Conservation (phyloP, 2,329 filamentous ascomycete species). For the Claviceps capensis region DNA sequence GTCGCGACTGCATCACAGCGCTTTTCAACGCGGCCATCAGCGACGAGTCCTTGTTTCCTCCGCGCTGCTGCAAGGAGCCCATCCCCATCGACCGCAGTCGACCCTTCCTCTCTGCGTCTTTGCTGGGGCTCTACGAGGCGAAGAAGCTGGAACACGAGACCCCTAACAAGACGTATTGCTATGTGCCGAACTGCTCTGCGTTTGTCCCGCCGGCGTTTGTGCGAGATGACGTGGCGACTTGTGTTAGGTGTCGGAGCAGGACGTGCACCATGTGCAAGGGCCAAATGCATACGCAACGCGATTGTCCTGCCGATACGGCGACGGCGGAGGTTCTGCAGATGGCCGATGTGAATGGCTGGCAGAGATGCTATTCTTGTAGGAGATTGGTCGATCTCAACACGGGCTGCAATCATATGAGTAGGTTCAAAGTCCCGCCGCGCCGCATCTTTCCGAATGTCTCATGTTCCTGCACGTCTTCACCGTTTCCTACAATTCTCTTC, state of each 20-base stretch:
- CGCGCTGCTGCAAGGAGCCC: constrained; percentile 32
- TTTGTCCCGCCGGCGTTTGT: constrained; percentile 30
- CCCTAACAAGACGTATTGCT: constrained; percentile 37
- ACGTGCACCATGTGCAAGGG: constrained; percentile 42
- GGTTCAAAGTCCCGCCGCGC: no score
- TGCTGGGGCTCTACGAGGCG: constrained; percentile 23
- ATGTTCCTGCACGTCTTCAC: no score
- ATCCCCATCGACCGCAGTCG: constrained; percentile 24
- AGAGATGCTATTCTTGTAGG: constrained; percentile 32
- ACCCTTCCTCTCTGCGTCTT: constrained; percentile 20
- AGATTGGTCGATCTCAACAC: constrained; percentile 31
- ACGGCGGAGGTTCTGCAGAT: constrained; percentile 25
- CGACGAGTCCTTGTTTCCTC: constrained; percentile 41
- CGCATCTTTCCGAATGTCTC: background rate
- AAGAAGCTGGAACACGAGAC: constrained; percentile 37
- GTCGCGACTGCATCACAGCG: constrained; percentile 28
- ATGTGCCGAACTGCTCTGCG: constrained; percentile 23
- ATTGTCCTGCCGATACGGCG: constrained; percentile 32
- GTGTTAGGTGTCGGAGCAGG: constrained; percentile 22
- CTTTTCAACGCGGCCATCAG: constrained; percentile 30
- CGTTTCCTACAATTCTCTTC: background rate
- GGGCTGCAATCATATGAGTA: constrained; percentile 46
- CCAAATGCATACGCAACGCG: constrained; percentile 23
- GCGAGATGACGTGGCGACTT: constrained; percentile 22
- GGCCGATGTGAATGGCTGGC: constrained; percentile 33